Percentiles rank a stretch among this genome's conserved stretches.
phyloP scores from a whole-genome alignment of 2,329 filamentous ascomycete species.

The Alternaria postmessia region DNA sequence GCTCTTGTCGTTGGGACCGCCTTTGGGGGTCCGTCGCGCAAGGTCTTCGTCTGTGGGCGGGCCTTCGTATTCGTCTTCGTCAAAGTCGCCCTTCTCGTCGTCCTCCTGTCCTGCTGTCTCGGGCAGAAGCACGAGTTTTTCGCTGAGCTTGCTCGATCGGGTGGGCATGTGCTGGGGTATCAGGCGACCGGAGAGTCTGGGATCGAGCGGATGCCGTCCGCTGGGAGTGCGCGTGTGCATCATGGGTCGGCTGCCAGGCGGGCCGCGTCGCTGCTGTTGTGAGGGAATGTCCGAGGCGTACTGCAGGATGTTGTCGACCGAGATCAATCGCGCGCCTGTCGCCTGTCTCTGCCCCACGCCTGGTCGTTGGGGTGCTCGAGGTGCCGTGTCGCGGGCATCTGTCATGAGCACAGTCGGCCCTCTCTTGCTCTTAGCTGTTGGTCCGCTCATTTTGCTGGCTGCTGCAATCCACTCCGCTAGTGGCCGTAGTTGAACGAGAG shows the following conservation, averaged over 20 bases:
- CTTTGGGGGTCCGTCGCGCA: slow-evolving; percentile 69
- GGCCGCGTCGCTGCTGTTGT: slow-evolving; percentile 83
- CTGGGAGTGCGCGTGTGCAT: slow-evolving; percentile 59
- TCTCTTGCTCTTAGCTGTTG: slow-evolving; percentile 49
- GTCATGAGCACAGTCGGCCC: slow-evolving; percentile 59
- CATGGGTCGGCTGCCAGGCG: slow-evolving; percentile 63
- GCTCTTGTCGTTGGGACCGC: slow-evolving; percentile 76
- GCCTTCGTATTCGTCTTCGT: slow-evolving; percentile 63
- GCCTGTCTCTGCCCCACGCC: slow-evolving; percentile 45
- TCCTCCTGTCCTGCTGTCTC: slow-evolving; percentile 72
- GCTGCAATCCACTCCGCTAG: slow-evolving; percentile 17
- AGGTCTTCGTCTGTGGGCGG: slow-evolving; percentile 74
- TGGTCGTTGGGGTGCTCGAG: slow-evolving; percentile 35
- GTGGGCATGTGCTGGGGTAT: slow-evolving; percentile 74
- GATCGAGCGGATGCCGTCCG: slow-evolving; percentile 61
- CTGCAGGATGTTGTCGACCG: slow-evolving; percentile 92
- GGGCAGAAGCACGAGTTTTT: slow-evolving; percentile 94
- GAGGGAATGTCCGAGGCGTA: slow-evolving; percentile 95
- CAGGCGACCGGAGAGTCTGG: slow-evolving; percentile 65
- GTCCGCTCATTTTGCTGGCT: slow-evolving; percentile 40
- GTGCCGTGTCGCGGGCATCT: slow-evolving; percentile 61
- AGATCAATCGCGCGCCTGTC: slow-evolving; percentile 69
- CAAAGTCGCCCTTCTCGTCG: slow-evolving; percentile 61
- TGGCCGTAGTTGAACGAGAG: slow-evolving; percentile 11
- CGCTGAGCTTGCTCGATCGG: slow-evolving; percentile 90